These are phyloP conservation scores for Calonectria pauciramosa DNA, from an alignment of 2,329 filamentous ascomycete species.

Conservation along the genomic window DNA sequence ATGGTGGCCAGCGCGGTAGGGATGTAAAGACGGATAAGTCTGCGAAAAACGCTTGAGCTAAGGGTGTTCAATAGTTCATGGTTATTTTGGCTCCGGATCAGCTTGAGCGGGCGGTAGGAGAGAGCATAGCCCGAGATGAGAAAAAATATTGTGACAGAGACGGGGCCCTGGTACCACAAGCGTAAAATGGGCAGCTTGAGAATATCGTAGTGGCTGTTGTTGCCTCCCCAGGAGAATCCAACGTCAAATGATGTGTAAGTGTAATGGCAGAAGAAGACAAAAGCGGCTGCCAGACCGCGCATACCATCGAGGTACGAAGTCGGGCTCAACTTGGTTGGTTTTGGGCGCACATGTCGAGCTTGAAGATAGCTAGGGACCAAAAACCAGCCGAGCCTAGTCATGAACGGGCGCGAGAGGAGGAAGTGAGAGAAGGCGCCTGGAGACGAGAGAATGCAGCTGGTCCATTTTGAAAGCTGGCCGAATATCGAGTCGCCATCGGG, in stretches of 20 bases:
- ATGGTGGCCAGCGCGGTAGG: slow-evolving; percentile 65
- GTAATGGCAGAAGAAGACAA: slow-evolving; percentile 70
- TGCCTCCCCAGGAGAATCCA: slow-evolving; percentile 63
- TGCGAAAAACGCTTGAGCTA: slow-evolving; percentile 65
- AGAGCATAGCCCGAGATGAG: slow-evolving; percentile 74
- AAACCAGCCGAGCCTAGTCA: slow-evolving; percentile 1
- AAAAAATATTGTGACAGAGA: slow-evolving; percentile 73
- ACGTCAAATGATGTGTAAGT: slow-evolving; percentile 66
- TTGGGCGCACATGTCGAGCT: slow-evolving; percentile 5
- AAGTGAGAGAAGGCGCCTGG: slow-evolving; percentile 3
- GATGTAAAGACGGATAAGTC: slow-evolving; percentile 65
- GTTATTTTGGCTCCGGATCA: slow-evolving; percentile 53
- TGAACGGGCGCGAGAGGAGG: background rate
- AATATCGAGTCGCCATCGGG: background rate
- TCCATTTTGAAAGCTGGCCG: background rate
- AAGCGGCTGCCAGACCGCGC: slow-evolving; percentile 67
- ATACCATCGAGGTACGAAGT: slow-evolving; percentile 72
- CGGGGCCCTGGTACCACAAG: slow-evolving; percentile 67
- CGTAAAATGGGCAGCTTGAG: slow-evolving; percentile 68
- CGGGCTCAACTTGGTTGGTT: slow-evolving; percentile 48
- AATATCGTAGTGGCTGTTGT: slow-evolving; percentile 58
- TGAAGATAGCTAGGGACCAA: slow-evolving; percentile 13
- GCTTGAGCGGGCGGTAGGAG: slow-evolving; percentile 64
- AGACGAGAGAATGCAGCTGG: background rate
- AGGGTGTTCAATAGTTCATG: slow-evolving; percentile 59